phyloP scores from a whole-genome alignment of 805 yeast genomes.

The Zygoascus tannicola region DNA sequence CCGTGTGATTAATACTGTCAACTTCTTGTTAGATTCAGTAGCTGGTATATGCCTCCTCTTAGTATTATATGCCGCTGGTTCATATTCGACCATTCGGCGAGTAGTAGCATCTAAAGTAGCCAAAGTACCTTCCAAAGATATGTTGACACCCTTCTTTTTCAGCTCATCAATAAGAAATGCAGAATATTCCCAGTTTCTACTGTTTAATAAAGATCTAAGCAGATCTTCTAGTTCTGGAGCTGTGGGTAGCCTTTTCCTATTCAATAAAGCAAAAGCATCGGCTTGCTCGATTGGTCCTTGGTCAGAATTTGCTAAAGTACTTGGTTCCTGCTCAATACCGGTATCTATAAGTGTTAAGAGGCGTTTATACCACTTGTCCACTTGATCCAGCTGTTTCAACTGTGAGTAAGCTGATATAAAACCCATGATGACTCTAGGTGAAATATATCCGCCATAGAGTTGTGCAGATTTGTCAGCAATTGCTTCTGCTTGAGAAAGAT shows the following conservation, averaged over 20 bases:
- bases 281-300: constrained; percentile 2
- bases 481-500: constrained; percentile 13
- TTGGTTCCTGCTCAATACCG: constrained; percentile 4
- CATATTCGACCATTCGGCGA: constrained; percentile 6
- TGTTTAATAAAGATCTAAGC: constrained; percentile 6
- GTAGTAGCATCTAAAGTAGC: constrained; percentile 14
- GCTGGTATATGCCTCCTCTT: background rate
- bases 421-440: constrained; percentile 16
- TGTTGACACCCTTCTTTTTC: constrained; percentile 5
- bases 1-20: constrained; percentile 9
- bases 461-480: constrained; percentile 13
- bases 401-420: constrained; percentile 12
- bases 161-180: constrained; percentile 11
- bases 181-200: constrained; percentile 11
- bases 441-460: constrained; percentile 10
- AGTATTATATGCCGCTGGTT: constrained; percentile 3
- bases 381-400: constrained; percentile 5
- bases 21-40: constrained; percentile 3
- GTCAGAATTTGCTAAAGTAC: background rate
- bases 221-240: constrained; percentile 7
- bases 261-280: constrained; percentile 12
- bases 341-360: constrained; percentile 6
- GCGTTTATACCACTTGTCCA: constrained; percentile 10
- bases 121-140: constrained; percentile 11
- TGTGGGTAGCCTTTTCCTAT: constrained; percentile 2